Evolutionary conservation across 2,329 filamentous ascomycete species (phyloP).

Genomic region (Purpureocillium lavendulum): DNA sequence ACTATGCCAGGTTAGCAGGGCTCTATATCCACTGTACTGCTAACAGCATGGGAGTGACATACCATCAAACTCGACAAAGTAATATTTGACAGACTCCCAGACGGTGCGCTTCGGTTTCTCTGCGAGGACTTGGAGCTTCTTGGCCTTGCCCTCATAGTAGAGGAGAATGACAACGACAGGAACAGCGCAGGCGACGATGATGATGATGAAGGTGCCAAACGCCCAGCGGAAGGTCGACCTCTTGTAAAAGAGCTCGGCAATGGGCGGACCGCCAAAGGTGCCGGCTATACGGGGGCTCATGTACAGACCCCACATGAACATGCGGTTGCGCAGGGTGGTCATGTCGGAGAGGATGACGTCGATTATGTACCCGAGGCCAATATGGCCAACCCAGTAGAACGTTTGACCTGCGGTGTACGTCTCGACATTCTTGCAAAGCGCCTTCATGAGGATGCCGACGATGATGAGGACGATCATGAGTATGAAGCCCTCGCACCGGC

Average conservation of each 20-base stretch:
- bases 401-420: conserved; percentile 54
- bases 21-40: neutral
- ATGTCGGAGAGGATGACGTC: conserved; percentile 34
- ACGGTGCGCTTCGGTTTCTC: conserved; percentile 33
- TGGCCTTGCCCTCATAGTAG: conserved; percentile 34
- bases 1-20: conserved; percentile 15
- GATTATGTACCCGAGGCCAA: conserved; percentile 30
- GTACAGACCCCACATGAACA: conserved; percentile 33
- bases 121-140: conserved; percentile 15
- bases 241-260: conserved; percentile 29
- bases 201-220: conserved; percentile 56
- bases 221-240: conserved; percentile 34
- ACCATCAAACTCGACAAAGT: conserved; percentile 51
- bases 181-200: conserved; percentile 40
- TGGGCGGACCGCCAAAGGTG: conserved; percentile 33
- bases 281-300: conserved; percentile 34
- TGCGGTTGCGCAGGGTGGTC: conserved; percentile 32
- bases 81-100: conserved; percentile 38
- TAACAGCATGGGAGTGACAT: conserved; percentile 5
- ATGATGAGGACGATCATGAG: conserved; percentile 34
- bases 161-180: conserved; percentile 27
- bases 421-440: conserved; percentile 46
- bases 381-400: conserved; percentile 53
- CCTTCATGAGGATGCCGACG: conserved; percentile 54
- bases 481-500: conserved; percentile 36